These are phyloP conservation scores for Aspergillus candidus DNA, from an alignment of 2,329 filamentous ascomycete genomes.

Conservation along the genomic window DNA sequence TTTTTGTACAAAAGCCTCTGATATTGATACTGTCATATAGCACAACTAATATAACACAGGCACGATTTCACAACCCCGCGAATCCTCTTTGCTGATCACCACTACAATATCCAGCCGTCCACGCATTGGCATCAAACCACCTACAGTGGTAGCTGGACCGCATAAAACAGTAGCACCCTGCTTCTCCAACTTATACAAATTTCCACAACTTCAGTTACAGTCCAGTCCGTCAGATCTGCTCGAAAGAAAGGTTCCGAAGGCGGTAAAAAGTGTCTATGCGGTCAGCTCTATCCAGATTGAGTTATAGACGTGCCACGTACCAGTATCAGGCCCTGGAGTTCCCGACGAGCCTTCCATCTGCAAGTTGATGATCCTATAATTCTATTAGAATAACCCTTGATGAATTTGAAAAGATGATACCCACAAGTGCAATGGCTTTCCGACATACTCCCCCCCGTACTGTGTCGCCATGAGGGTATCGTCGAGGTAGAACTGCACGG, in stretches of 20 bases:
- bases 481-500: slow-evolving; percentile 52
- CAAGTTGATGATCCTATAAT: slow-evolving; percentile 18
- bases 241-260: slow-evolving; percentile 6
- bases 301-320: slow-evolving; percentile 1
- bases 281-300: not conserved
- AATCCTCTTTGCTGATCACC: too few relatives aligned
- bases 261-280: slow-evolving; percentile 8
- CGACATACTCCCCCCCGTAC: slow-evolving; percentile 46
- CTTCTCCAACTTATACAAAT: not conserved
- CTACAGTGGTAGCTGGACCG: too few relatives aligned
- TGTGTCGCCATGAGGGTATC: slow-evolving; percentile 46
- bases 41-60: too few relatives aligned
- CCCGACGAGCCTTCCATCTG: slow-evolving; percentile 21
- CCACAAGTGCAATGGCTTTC: slow-evolving; percentile 36
- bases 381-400: not conserved
- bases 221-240: slow-evolving; percentile 2
- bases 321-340: slow-evolving; percentile 8
- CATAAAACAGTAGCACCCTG: too few relatives aligned
- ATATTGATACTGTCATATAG: too few relatives aligned
- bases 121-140: too few relatives aligned
- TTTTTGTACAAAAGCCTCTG: too few relatives aligned
- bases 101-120: too few relatives aligned
- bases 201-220: not conserved
- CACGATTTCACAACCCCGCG: too few relatives aligned
- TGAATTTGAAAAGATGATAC: not conserved